Conservation (phyloP, 2,329 filamentous ascomycete species). For the Botrytis fabae region DNA sequence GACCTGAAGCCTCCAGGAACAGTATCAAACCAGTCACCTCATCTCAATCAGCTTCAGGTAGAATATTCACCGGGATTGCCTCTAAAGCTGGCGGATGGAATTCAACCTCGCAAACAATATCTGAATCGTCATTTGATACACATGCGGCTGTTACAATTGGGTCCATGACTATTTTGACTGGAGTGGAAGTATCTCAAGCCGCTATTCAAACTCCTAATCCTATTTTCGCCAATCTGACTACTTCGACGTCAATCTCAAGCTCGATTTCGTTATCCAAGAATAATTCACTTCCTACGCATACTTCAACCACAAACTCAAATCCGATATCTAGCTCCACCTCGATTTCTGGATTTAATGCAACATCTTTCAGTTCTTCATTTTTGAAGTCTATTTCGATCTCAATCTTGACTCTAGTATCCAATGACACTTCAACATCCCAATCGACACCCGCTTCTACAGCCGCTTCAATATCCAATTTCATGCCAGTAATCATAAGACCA, state of each 20-base stretch:
- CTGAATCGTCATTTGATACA: slow-evolving; percentile 22
- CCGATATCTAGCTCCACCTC: background rate
- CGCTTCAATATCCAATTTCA: background rate
- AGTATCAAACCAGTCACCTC: slow-evolving; percentile 29
- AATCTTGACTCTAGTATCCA: background rate
- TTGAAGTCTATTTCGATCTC: background rate
- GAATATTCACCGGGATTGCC: slow-evolving; percentile 24
- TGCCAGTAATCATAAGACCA: background rate
- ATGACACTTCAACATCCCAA: background rate
- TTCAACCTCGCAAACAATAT: slow-evolving; percentile 21
- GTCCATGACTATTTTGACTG: slow-evolving; percentile 25
- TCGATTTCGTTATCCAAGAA: too few species aligned
- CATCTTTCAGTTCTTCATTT: background rate
- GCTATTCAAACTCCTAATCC: background rate
- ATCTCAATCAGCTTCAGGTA: slow-evolving; percentile 4
- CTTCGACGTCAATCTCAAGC: background rate
- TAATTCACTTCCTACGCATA: background rate
- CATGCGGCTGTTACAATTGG: slow-evolving; percentile 19
- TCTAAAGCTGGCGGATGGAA: slow-evolving; percentile 32
- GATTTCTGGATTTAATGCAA: background rate
- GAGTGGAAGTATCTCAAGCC: slow-evolving; percentile 27
- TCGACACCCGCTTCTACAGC: background rate
- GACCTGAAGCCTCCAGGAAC: background rate
- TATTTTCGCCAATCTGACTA: background rate
- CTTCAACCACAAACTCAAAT: background rate